A percentile compares a stretch with the other conserved stretches of the same genome.
Evolutionary conservation across 768 basidiomycete species (phyloP).

Genomic region (Termitomyces heimii): DNA sequence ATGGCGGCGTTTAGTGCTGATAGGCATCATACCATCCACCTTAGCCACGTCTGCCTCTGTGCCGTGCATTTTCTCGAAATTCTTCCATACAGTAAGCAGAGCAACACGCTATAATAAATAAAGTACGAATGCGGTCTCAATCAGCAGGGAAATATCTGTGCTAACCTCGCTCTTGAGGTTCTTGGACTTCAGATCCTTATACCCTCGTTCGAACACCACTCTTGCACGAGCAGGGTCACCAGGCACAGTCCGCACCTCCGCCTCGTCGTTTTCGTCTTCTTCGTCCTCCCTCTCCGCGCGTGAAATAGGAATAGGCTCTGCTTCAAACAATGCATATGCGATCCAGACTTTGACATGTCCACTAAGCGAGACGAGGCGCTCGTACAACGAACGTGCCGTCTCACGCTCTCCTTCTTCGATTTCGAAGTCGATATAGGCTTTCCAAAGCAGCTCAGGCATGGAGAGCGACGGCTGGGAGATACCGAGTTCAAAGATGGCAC

Average conservation of each 20-base stretch:
- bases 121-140: neutral
- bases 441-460: slow-evolving; percentile 94
- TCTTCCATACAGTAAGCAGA: slow-evolving; percentile 92
- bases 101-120: slow-evolving; percentile 65
- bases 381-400: slow-evolving; percentile 78
- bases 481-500: slow-evolving; percentile 92
- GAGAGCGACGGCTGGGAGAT: slow-evolving; percentile 78
- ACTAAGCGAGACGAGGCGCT: slow-evolving; percentile 77
- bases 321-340: slow-evolving; percentile 90
- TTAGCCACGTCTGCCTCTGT: slow-evolving; percentile 65
- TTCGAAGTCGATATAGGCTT: slow-evolving; percentile 96
- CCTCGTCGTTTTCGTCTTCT: slow-evolving; percentile 62
- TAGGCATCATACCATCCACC: slow-evolving; percentile 91
- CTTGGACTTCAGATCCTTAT: slow-evolving; percentile 79
- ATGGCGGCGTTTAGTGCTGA: slow-evolving; percentile 77
- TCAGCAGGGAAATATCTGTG: neutral
- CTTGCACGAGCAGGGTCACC: slow-evolving; percentile 70
- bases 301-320: slow-evolving; percentile 62
- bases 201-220: slow-evolving; percentile 80
- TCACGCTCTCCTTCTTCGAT: slow-evolving; percentile 90
- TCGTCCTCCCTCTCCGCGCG: slow-evolving; percentile 66
- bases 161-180: slow-evolving; percentile 85
- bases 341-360: slow-evolving; percentile 98
- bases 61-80: slow-evolving; percentile 83
- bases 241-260: slow-evolving; percentile 59